Evolutionary conservation across 169 alveolate species (phyloP), one percentile per base, ranked within the genome.

Genomic region (Babesia ovis): DNA sequence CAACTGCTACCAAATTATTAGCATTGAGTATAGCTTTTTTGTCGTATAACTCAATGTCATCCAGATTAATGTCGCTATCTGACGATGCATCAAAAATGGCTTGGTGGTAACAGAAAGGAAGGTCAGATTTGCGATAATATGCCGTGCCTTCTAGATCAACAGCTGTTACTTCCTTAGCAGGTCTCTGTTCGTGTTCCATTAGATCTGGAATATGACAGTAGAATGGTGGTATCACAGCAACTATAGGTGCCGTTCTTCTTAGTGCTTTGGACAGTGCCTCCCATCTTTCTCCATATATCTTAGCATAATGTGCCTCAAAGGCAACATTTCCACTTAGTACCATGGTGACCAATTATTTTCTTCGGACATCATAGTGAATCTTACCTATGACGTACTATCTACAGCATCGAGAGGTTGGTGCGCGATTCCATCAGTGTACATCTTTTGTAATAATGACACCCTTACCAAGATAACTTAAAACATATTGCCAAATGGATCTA

Each of bases 151-250:
- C 51, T 32, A 64, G 62, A 1, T 64, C 61, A 18, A 23, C 74
- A 4, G 34, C 50, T 12, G 42, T 8, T 18, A 64, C 35, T 4
- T 60, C 70, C 32, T 45, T 20, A 2, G 50, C 8, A 4, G 62
- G 37, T 4, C 34, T 5, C 46, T n/a, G 22, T 1, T 35, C 59
- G 16, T 34, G 31, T 23, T 71, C 83, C 68, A 22, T n/a, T 57
- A 56, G 75, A 16, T 43, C 68, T 2, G 84, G 84, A 12, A 74
- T 66, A 12, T 74, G 55, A 9, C 58, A 25, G 39, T 35, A 67
- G 61, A 77, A 77, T 9, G 86, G 86, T 8, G 81, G 81, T 14
- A 77, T 77, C 22, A 77, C 43, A 14, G 80, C 74, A 20, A 68
- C 54, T 37, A 29, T 35, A 20, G 34, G 20, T 20, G 50, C 31